Evolutionary conservation across 108 stramenopile species (phyloP), one percentile per base, ranked within the genome.

Genomic region (Skeletonema menzelii): DNA sequence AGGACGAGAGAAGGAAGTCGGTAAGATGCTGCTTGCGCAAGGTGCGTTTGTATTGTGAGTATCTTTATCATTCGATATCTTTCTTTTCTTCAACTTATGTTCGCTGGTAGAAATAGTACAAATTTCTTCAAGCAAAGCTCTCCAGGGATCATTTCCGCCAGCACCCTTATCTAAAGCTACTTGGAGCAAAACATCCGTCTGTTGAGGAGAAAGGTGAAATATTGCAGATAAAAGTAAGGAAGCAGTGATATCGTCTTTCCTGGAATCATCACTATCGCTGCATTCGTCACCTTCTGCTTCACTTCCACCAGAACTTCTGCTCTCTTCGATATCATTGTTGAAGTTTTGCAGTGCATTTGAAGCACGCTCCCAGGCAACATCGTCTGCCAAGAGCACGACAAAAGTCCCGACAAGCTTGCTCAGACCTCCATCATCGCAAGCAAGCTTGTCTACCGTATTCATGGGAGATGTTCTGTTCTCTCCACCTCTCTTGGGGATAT

Each of bases 381-480:
- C 65, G 24, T 74, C 65, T 22, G 65, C 37, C n/a, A 66, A 37
- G 17, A 74, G 65, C 27, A 74, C 62, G 6, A 74, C 27, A n/a
- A 60, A 74, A 13, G 26, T 49, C 37, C 73, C 73, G 59, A 74
- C 32, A 13, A 74, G 65, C 44, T 59, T 74, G 56, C 73, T 74
- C 34, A 67, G 32, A 13, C 65, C 73, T 2, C 65, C 73, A 60
- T 74, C 73, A 66, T 67, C 73, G 59, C 49, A 74, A 32, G 6
- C 30, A 28, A 27, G 44, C 28, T 30, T 59, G 1, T 74, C 57
- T 47, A 47, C 59, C 32, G 44, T 6, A 0, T 13, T 64, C 42
- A 13, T 7, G 44, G 22, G 3, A 5, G 15, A 34, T 26, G 4
- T 27, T 28, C 1, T 20, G 17, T 56, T 53, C 20, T 53, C 46